Evolutionary conservation across 2,329 filamentous ascomycete species (phyloP).

Genomic region (Eutypa lata): DNA sequence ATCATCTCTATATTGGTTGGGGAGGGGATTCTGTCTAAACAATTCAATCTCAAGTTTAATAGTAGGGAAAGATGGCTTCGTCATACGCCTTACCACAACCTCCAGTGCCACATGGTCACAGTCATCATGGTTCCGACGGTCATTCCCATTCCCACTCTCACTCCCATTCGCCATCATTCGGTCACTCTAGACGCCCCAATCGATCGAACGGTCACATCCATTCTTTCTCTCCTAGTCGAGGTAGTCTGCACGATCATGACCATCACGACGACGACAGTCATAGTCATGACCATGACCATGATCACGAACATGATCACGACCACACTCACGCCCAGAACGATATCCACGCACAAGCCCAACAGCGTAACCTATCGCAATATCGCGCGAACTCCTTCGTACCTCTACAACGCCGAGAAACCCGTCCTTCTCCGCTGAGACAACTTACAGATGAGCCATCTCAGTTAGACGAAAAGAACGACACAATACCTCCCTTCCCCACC

Average conservation of each 20-base stretch:
- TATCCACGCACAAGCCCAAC: conserved; percentile 15
- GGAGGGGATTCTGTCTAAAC: too few species aligned
- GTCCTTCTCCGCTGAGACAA: conserved; percentile 29
- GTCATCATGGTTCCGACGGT: conserved; percentile 31
- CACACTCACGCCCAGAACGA: conserved; percentile 23
- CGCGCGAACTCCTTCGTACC: conserved; percentile 31
- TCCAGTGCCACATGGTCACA: conserved; percentile 37
- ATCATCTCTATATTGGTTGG: too few species aligned
- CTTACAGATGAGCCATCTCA: conserved; percentile 21
- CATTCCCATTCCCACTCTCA: conserved; percentile 35
- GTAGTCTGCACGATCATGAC: conserved; percentile 29
- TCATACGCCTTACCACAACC: conserved; percentile 53
- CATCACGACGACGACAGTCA: conserved; percentile 28
- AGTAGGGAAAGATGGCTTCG: conserved; percentile 40
- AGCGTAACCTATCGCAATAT: conserved; percentile 27
- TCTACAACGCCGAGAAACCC: conserved; percentile 30
- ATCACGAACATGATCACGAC: conserved; percentile 28
- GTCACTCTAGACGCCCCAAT: conserved; percentile 33
- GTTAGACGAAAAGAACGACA: conserved; percentile 11
- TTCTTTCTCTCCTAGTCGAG: conserved; percentile 24
- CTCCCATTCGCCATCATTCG: conserved; percentile 37
- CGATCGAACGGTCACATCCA: conserved; percentile 24
- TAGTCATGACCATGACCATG: conserved; percentile 29
- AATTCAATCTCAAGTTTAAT: too few species aligned
- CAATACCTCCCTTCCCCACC: conserved; percentile 12